Evolutionary conservation across 371 early-diverging fungal species (phyloP), one percentile per base, ranked within the genome.

Genomic region (Apophysomyces elegans): DNA sequence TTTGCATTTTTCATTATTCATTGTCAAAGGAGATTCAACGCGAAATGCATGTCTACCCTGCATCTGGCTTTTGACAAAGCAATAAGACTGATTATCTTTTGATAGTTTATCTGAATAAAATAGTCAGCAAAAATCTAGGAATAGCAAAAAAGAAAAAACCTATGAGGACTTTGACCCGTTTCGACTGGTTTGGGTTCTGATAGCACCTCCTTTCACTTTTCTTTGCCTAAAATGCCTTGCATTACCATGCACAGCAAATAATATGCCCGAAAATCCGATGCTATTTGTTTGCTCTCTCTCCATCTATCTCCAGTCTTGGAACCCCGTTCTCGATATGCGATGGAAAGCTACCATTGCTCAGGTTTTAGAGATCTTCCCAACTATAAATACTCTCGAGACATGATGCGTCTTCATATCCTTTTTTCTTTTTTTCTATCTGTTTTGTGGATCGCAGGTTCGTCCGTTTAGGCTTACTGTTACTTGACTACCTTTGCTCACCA

Each of bases 371-470:
- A 26, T 21, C 21, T 21, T 21, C 7, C 8, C 21, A 50, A 21
- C 32, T 50, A 50, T 50, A 50, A 50, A 50, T 50, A 50, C 54
- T 50, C 54, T 35, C 21, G 54, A 50, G 54, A 50, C 54, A 50
- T 11, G n/a, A 21, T 7, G 21, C 21, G 54, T 21, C 8, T 50
- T 21, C 7, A 18, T 50, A 45, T 45, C 16, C 21, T 50, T 21
- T 50, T 50, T 50, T 16, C 54, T 21, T 2, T 50, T 11, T 21
- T 21, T 21, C 9, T 11, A 21, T 50, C 21, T 13, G 13, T 18
- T 45, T 18, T 45, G 13, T 45, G 6, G 6, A 7, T 21, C 9
- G 21, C 21, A 18, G 16, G 54, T 21, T 50, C 21, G 54, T 50
- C 21, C 21, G 54, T 50, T 18, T 50, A 21, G 21, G 21, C 4